Evolutionary conservation across 768 basidiomycete genomes (phyloP).

Genomic region (Serendipita sp.): DNA sequence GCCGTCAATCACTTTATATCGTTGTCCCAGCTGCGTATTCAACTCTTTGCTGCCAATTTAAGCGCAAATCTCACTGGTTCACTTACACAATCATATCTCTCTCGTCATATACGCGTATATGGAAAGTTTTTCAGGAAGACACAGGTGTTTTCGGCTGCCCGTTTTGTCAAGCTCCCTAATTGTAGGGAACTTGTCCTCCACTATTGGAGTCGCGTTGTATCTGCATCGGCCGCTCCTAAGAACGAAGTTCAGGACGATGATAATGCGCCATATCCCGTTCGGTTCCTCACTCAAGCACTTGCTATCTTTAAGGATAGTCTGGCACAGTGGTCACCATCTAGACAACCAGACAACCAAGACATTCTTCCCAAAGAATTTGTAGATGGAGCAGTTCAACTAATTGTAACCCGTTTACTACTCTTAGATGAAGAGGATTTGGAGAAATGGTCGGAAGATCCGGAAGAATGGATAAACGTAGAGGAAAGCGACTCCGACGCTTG

Average conservation of each 20-base stretch:
- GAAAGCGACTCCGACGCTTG: constrained; percentile 82
- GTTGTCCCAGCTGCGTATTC: constrained; percentile 41
- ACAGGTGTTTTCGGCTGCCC: constrained; percentile 29
- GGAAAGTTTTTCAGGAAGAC: constrained; percentile 31
- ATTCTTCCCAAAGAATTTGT: constrained; percentile 36
- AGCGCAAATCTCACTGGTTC: constrained; percentile 21
- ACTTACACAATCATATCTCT: constrained; percentile 32
- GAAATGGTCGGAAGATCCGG: constrained; percentile 73
- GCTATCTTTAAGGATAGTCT: constrained; percentile 73
- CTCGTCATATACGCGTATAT: constrained; percentile 50
- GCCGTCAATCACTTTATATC: constrained; percentile 40
- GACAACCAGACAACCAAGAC: constrained; percentile 46
- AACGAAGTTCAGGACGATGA: constrained; percentile 33
- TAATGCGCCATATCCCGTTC: constrained; percentile 53
- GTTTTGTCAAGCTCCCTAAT: constrained; percentile 46
- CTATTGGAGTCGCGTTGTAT: constrained; percentile 67
- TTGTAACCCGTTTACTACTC: constrained; percentile 75
- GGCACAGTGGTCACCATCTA: constrained; percentile 54
- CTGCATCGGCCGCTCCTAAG: constrained; percentile 36
- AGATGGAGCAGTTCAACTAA: constrained; percentile 50
- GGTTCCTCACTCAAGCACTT: constrained; percentile 71
- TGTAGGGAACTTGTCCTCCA: constrained; percentile 56
- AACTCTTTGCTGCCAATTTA: constrained; percentile 22
- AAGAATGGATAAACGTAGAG: constrained; percentile 86
- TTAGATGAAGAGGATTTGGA: constrained; percentile 68